Conservation (phyloP, 2,329 filamentous ascomycete species). For the Huntiella abstrusa region DNA sequence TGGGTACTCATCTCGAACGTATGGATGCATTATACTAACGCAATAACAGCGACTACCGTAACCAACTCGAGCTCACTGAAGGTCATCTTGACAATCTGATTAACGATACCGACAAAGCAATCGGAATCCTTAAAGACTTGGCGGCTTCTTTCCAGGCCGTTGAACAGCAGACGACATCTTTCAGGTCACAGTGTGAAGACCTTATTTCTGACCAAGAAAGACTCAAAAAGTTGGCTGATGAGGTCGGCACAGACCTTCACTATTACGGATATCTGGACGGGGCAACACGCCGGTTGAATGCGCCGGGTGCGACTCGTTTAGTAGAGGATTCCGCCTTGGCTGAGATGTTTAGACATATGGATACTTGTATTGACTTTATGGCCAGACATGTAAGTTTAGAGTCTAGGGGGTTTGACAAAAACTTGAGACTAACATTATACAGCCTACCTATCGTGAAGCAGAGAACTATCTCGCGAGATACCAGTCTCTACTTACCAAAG, state of each 20-base stretch:
- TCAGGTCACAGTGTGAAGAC: conserved; percentile 81
- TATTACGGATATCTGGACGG: conserved; percentile 91
- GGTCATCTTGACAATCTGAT: conserved; percentile 66
- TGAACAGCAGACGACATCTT: conserved; percentile 77
- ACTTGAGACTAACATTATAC: neutral
- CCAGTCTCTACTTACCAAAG: conserved; percentile 54
- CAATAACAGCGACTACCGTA: conserved; percentile 45
- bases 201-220: conserved; percentile 66
- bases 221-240: conserved; percentile 59
- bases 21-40: neutral
- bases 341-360: conserved; percentile 71
- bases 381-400: conserved; percentile 47
- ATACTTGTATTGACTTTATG: conserved; percentile 89
- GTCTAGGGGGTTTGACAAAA: neutral
- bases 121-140: conserved; percentile 58
- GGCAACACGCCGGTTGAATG: conserved; percentile 76
- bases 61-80: conserved; percentile 65
- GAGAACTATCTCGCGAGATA: conserved; percentile 79
- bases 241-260: conserved; percentile 74
- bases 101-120: conserved; percentile 53
- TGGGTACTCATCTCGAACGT: conserved; percentile 24
- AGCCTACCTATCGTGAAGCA: conserved; percentile 72
- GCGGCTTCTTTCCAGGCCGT: conserved; percentile 77
- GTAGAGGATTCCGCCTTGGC: conserved; percentile 72
- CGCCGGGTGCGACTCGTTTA: conserved; percentile 69